These are phyloP conservation scores for Tylopilus subfusipes DNA, from an alignment of 768 basidiomycete species.

Conservation along the genomic window DNA sequence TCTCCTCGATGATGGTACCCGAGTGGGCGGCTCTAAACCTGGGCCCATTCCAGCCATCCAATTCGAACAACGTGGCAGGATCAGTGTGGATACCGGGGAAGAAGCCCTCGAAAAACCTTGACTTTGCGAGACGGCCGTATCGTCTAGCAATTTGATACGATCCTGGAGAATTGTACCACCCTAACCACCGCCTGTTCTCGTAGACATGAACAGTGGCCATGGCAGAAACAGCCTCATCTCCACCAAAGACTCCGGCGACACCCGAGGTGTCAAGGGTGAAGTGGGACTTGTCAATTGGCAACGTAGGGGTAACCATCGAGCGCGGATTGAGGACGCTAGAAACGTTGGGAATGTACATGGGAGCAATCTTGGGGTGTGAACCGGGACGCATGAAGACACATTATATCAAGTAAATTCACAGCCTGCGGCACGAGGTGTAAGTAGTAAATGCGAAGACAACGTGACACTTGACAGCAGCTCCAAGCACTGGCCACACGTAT, in stretches of 20 bases:
- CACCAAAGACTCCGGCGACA: background rate
- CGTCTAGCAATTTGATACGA: background rate
- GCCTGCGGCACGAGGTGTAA: background rate
- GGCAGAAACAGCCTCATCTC: background rate
- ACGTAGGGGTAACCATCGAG: background rate
- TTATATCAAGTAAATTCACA: background rate
- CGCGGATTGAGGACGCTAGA: background rate
- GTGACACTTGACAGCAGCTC: background rate
- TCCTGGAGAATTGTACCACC: background rate
- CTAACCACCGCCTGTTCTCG: background rate
- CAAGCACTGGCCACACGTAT: background rate
- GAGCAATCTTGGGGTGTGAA: background rate
- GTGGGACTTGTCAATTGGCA: background rate
- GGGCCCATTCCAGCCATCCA: background rate
- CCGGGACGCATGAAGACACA: background rate
- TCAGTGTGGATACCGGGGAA: background rate
- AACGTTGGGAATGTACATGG: background rate
- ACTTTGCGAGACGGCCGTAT: background rate
- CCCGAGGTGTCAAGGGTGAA: background rate
- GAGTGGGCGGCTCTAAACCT: background rate
- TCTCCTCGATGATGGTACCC: background rate
- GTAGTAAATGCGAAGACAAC: background rate
- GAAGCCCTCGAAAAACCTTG: background rate
- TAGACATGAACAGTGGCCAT: background rate
- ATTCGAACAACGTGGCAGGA: background rate